phyloP scores from a whole-genome alignment of 257 asterid species.

The Apocynum venetum region DNA sequence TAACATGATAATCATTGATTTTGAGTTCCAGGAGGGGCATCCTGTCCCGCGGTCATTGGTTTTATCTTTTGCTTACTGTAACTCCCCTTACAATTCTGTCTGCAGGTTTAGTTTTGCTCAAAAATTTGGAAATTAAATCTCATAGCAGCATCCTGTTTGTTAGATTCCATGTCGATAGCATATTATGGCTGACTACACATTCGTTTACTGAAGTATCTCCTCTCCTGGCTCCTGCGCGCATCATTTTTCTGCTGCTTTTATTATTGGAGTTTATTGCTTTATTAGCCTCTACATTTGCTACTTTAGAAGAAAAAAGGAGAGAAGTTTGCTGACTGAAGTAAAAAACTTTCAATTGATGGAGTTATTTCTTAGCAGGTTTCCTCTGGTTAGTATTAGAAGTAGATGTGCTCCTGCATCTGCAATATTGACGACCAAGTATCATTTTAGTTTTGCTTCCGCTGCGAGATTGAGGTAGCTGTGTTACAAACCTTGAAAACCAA shows the following conservation, averaged over 20 bases:
- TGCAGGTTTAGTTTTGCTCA: not conserved
- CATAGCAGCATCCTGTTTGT: too few relatives aligned
- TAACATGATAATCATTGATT: not conserved
- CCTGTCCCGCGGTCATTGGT: not conserved
- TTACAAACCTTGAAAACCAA: slow-evolving; percentile 4
- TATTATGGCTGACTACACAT: not conserved
- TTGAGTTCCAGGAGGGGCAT: not conserved
- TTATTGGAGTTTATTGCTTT: not conserved
- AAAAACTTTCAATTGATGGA: not conserved
- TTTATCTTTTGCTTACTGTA: not conserved
- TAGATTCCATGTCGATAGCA: not conserved
- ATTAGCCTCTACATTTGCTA: not conserved
- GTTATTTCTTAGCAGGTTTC: not conserved
- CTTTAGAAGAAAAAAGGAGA: not conserved
- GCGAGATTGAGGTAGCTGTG: slow-evolving; percentile 2
- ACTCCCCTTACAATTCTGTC: not conserved
- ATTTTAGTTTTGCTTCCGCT: not conserved
- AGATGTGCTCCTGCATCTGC: not conserved
- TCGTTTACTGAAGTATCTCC: not conserved
- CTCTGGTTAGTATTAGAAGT: not conserved
- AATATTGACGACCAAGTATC: not conserved
- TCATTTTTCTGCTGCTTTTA: not conserved
- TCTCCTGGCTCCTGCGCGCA: too few relatives aligned
- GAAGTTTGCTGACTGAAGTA: too few relatives aligned
- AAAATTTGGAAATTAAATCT: not conserved